A percentile compares a stretch with the other conserved stretches of the same genome.
These are phyloP conservation scores for Hanseniaspora valbyensis DNA, from an alignment of 805 yeast species.

Conservation along the genomic window DNA sequence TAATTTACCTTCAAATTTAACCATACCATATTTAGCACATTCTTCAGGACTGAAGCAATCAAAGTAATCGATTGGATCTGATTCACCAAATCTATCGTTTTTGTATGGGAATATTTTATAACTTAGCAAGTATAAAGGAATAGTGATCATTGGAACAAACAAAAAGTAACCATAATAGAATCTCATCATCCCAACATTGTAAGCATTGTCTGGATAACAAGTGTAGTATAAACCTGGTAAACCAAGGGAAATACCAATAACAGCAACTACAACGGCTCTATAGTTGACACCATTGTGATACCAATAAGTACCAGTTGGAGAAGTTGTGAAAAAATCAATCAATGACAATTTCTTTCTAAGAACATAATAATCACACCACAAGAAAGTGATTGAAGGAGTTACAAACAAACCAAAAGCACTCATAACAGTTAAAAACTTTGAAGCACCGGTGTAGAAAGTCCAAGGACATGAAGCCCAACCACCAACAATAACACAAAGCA, in stretches of 20 bases:
- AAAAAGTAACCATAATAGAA: constrained; percentile 22
- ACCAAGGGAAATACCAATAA: constrained; percentile 20
- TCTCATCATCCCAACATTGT: constrained; percentile 20
- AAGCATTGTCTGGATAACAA: constrained; percentile 15
- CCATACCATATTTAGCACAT: constrained; percentile 18
- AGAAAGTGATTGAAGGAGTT: constrained; percentile 31
- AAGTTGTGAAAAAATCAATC: constrained; percentile 29
- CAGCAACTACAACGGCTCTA: constrained; percentile 18
- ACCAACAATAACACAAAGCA: constrained; percentile 25
- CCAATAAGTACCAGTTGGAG: constrained; percentile 21
- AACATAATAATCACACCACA: constrained; percentile 31
- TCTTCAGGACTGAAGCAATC: constrained; percentile 21
- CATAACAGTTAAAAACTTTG: constrained; percentile 31
- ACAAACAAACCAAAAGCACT: constrained; percentile 32
- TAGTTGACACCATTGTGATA: constrained; percentile 20
- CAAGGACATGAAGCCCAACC: constrained; percentile 35
- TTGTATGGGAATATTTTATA: constrained; percentile 18
- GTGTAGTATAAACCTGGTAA: constrained; percentile 22
- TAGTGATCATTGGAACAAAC: constrained; percentile 20
- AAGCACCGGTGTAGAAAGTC: constrained; percentile 32
- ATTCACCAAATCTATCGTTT: constrained; percentile 17
- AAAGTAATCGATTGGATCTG: constrained; percentile 22
- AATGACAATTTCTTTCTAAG: constrained; percentile 29
- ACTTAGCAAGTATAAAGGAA: constrained; percentile 18
- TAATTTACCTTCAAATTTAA: constrained; percentile 16